Conservation (phyloP, 257 asterid genomes). For the Lantana camara region DNA sequence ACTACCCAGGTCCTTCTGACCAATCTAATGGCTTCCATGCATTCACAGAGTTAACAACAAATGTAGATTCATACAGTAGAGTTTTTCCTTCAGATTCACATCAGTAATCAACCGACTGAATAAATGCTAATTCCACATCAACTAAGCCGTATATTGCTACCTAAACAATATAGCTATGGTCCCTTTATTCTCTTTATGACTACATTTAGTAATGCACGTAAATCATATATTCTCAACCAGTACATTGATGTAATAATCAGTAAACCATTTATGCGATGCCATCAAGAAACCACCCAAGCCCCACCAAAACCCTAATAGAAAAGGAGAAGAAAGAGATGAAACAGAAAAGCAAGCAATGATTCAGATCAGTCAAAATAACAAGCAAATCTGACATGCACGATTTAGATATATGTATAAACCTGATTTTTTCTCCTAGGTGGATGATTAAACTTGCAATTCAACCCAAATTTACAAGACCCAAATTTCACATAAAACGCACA, state of each 20-base stretch:
- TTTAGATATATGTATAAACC: slow-evolving; percentile 41
- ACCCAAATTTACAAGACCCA: slow-evolving; percentile 83
- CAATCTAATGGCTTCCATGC: neutral
- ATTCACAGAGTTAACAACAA: too few relatives aligned
- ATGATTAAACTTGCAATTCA: slow-evolving; percentile 88
- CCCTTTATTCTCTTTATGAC: neutral
- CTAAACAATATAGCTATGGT: too few relatives aligned
- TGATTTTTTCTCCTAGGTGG: slow-evolving; percentile 67
- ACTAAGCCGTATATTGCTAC: neutral
- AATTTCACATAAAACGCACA: slow-evolving; percentile 75
- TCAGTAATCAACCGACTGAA: slow-evolving; percentile 6
- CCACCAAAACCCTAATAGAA: neutral
- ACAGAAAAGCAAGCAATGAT: neutral
- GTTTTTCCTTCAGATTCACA: neutral
- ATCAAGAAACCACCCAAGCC: neutral
- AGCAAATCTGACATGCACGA: slow-evolving; percentile 2
- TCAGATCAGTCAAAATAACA: neutral
- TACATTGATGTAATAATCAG: neutral
- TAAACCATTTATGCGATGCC: neutral
- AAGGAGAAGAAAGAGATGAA: too few relatives aligned
- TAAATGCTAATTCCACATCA: too few relatives aligned
- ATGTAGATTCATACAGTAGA: too few relatives aligned
- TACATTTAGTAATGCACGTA: neutral
- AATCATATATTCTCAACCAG: neutral
- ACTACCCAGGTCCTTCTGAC: neutral